Conservation (phyloP, 352 stramenopile genomes). For the Phytophthora gonapodyides region DNA sequence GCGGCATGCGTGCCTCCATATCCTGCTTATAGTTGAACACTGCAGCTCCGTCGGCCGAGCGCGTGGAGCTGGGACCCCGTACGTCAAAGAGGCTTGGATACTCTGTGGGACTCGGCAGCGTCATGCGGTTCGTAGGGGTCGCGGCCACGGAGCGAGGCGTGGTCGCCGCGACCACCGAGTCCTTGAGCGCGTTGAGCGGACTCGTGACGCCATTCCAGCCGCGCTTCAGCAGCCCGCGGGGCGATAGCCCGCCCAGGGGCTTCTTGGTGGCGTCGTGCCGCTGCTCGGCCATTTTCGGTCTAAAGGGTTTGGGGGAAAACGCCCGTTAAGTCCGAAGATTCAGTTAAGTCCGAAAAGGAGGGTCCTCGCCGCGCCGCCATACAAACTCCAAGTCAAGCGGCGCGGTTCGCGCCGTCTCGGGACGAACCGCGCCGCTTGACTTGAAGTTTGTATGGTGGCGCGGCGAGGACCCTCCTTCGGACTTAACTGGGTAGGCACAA, state of each 20-base stretch:
- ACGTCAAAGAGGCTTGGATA: slow-evolving; percentile 82
- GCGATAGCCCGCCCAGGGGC: slow-evolving; percentile 49
- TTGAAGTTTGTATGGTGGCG: too few species aligned
- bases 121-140: slow-evolving; percentile 37
- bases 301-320: slow-evolving; percentile 18
- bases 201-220: slow-evolving; percentile 70
- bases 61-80: slow-evolving; percentile 48
- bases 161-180: slow-evolving; percentile 52
- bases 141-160: slow-evolving; percentile 52
- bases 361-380: too few species aligned
- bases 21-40: slow-evolving; percentile 24
- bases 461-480: too few species aligned
- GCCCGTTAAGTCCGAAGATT: too few species aligned
- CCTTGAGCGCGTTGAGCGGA: slow-evolving; percentile 65
- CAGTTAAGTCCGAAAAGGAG: too few species aligned
- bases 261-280: slow-evolving; percentile 42
- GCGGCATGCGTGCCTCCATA: slow-evolving; percentile 26
- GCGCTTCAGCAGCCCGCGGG: slow-evolving; percentile 62
- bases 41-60: slow-evolving; percentile 31
- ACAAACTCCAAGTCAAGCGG: too few species aligned
- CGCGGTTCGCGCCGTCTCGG: too few species aligned
- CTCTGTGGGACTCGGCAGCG: slow-evolving; percentile 53
- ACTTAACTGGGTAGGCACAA: too few species aligned
- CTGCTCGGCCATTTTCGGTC: slow-evolving; percentile 30
- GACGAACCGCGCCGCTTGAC: too few species aligned